Evolutionary conservation across 352 stramenopile genomes (phyloP), one percentile per base, ranked within the genome.

Genomic region (Globisporangium okanoganense): DNA sequence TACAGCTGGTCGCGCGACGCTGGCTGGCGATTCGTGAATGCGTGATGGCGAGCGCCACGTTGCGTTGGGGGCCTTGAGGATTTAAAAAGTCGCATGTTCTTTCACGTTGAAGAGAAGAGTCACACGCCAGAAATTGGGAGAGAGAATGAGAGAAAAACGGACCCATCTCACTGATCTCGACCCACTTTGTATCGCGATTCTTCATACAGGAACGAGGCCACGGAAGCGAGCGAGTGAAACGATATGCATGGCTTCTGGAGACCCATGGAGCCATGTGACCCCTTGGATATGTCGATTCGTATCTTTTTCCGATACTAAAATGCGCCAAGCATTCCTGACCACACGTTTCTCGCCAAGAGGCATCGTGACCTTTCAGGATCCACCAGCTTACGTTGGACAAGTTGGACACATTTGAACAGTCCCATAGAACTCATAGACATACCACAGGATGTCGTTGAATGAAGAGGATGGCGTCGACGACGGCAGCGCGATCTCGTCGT

Each of bases 401-500:
- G 20, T 5, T 9, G 43, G 14, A 3, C 36, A 14, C 35, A 41
- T n/a, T n/a, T n/a, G n/a, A n/a, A n/a, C n/a, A n/a, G n/a, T n/a
- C n/a, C n/a, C n/a, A n/a, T n/a, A n/a, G n/a, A 14, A 14, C 43
- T 5, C 13, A 27, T 25, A 27, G 9, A 14, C n/a, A 22, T 12
- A 8, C n/a, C n/a, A n/a, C n/a, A 2, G 18, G 20, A 53, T 53
- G 47, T 53, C 47, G 29, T 53, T 25, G 27, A 53, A 38, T 8
- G 47, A 36, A 14, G 47, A 53, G 6, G 47, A 53, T n/a, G 44
- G 57, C 69, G n/a, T 43, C 41, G n/a, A 45, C 31, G 33, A 27
- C 18, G 24, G 24, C 20, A 64, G 58, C 35, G 47, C 24, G 10
- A 31, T 22, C 43, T 87, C 80, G 38, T 90, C 80, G 1, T 75